Conservation (phyloP, 345 rosid species). For the Eucalyptus cloeziana region DNA sequence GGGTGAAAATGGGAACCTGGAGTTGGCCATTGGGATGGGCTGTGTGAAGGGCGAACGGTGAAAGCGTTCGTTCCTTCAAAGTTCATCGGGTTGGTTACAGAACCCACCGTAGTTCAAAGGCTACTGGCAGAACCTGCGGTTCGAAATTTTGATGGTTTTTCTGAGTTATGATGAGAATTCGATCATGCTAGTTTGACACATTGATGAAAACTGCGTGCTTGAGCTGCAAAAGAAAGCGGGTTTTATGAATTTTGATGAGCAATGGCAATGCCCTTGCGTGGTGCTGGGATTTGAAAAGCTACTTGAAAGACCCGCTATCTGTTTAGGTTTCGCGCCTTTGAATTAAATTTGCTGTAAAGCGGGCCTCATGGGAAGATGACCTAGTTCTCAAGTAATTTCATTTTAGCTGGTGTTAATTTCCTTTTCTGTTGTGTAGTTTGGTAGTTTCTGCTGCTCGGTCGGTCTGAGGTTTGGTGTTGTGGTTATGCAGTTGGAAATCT, state of each 20-base stretch:
- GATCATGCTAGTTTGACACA: background rate
- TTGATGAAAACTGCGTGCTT: background rate
- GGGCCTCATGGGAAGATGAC: background rate
- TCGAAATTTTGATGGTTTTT: background rate
- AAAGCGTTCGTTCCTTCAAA: background rate
- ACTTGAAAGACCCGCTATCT: background rate
- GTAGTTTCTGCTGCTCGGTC: background rate
- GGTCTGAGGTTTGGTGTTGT: background rate
- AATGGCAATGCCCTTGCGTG: background rate
- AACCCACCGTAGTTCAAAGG: background rate
- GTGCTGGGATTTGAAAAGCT: background rate
- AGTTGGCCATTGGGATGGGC: background rate
- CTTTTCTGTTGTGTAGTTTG: background rate
- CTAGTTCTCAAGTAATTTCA: background rate
- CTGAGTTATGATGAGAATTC: background rate
- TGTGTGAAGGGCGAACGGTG: background rate
- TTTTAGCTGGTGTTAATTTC: background rate
- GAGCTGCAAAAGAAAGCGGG: background rate
- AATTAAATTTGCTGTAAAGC: background rate
- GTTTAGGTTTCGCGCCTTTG: background rate
- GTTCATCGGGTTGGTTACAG: background rate
- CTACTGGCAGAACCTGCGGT: background rate
- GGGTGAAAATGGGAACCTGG: background rate
- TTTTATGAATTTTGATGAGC: background rate
- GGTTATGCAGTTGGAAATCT: slow-evolving; percentile 64